Conservation (phyloP, 2,329 filamentous ascomycete species). For the Calonectria pseudoturangicola region DNA sequence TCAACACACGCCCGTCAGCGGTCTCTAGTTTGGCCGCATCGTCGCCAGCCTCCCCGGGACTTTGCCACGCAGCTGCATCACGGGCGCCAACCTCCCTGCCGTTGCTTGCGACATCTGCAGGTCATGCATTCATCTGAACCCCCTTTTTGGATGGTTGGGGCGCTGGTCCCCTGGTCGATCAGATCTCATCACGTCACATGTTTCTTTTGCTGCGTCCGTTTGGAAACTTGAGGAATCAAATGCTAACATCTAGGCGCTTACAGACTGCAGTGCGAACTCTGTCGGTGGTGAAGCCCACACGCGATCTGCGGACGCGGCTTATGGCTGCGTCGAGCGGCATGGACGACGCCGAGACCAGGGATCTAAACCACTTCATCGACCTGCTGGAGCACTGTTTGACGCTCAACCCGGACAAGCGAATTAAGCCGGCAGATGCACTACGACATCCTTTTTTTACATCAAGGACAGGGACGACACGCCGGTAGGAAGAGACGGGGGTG, state of each 20-base stretch:
- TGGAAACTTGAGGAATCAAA: constrained; percentile 34
- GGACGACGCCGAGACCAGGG: constrained; percentile 82
- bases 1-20: constrained; percentile 42
- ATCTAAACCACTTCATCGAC: constrained; percentile 89
- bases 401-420: constrained; percentile 93
- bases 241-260: constrained; percentile 49
- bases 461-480: constrained; percentile 51
- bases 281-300: constrained; percentile 82
- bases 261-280: constrained; percentile 82
- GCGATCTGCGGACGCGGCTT: constrained; percentile 88
- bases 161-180: constrained; percentile 45
- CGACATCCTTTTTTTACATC: constrained; percentile 89
- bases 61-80: constrained; percentile 31
- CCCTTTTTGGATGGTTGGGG: constrained; percentile 31
- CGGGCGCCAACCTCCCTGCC: constrained; percentile 30
- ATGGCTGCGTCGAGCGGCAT: constrained; percentile 84
- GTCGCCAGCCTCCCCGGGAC: constrained; percentile 44
- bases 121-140: constrained; percentile 44
- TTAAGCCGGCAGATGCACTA: constrained; percentile 89
- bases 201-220: not conserved
- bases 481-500: constrained; percentile 44
- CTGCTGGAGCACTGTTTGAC: constrained; percentile 91
- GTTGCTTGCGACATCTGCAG: constrained; percentile 33
- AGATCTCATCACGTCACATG: constrained; percentile 33
- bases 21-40: constrained; percentile 47